Conservation (phyloP, 768 basidiomycete species). For the Coprinopsis sp. region DNA sequence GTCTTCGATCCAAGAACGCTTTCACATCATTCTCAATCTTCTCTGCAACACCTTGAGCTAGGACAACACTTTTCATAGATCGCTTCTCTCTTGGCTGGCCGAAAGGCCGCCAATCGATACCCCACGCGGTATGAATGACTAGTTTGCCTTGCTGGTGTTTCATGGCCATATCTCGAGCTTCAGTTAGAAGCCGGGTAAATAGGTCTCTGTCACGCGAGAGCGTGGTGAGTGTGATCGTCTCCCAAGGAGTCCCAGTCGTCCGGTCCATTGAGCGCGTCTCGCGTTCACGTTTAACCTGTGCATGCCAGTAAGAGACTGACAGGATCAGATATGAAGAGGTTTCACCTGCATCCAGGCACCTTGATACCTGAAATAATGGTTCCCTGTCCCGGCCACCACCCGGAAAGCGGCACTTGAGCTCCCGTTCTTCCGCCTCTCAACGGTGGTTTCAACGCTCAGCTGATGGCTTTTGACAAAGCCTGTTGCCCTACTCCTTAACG, state of each 20-base stretch:
- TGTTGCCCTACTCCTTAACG: constrained; percentile 20
- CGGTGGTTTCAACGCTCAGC: constrained; percentile 88
- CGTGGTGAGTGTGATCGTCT: constrained; percentile 91
- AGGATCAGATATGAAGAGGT: constrained; percentile 1
- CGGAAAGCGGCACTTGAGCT: constrained; percentile 86
- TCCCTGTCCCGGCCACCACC: constrained; percentile 94
- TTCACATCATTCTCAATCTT: constrained; percentile 76
- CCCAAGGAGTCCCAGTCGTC: constrained; percentile 93
- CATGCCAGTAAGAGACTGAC: constrained; percentile 3
- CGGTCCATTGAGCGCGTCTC: constrained; percentile 90
- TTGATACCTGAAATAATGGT: constrained; percentile 85
- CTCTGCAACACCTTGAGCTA: constrained; percentile 79
- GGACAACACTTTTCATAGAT: constrained; percentile 83
- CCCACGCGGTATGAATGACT: constrained; percentile 95
- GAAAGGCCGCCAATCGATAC: constrained; percentile 93
- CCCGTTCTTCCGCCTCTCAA: constrained; percentile 87
- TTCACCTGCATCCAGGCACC: constrained; percentile 94
- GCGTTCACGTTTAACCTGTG: constrained; percentile 88
- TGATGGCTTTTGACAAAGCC: constrained; percentile 79
- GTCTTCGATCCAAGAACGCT: constrained; percentile 74
- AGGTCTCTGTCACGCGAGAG: constrained; percentile 80
- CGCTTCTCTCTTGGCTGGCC: constrained; percentile 87
- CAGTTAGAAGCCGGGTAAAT: constrained; percentile 75
- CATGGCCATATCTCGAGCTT: constrained; percentile 89
- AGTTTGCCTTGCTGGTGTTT: constrained; percentile 87